Percentiles rank a stretch among this genome's conserved stretches.
phyloP scores from a whole-genome alignment of 495 filamentous ascomycete genomes.

The Terfezia boudieri region DNA sequence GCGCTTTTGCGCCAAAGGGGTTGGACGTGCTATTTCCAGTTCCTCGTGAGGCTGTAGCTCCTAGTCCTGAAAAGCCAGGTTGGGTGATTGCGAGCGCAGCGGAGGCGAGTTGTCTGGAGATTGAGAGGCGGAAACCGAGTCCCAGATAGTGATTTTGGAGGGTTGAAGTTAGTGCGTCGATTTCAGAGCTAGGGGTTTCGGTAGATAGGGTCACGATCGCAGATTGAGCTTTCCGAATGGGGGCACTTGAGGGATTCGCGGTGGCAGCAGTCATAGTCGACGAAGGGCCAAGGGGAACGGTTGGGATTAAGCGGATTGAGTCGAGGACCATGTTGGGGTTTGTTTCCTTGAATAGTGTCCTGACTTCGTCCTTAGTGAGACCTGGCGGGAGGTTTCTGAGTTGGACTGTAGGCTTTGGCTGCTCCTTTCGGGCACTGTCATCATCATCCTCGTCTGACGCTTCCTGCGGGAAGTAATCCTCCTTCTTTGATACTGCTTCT shows the following conservation, averaged over 20 bases:
- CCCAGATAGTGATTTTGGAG: conserved; percentile 77
- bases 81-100: conserved; percentile 36
- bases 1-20: conserved; percentile 66
- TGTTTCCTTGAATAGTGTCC: conserved; percentile 13
- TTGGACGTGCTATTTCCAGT: conserved; percentile 33
- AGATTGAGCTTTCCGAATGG: conserved; percentile 53
- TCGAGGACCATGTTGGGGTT: conserved; percentile 44
- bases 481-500: conserved; percentile 31
- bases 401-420: conserved; percentile 68
- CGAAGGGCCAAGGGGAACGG: conserved; percentile 23
- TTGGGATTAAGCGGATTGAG: conserved; percentile 48
- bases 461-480: conserved; percentile 4
- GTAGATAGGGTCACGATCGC: conserved; percentile 70
- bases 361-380: conserved; percentile 9
- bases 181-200: conserved; percentile 66
- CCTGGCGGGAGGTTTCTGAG: conserved; percentile 36
- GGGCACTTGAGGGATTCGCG: conserved; percentile 23
- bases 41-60: conserved; percentile 23
- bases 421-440: conserved; percentile 37
- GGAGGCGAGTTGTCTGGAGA: conserved; percentile 69
- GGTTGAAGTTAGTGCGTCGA: conserved; percentile 53
- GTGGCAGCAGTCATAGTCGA: conserved; percentile 3
- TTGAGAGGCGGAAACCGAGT: conserved; percentile 58
- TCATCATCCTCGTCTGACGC: conserved; percentile 13
- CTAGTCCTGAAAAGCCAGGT: conserved; percentile 11